Conservation (phyloP, 2,329 filamentous ascomycete genomes). For the Plenodomus biglobosus region DNA sequence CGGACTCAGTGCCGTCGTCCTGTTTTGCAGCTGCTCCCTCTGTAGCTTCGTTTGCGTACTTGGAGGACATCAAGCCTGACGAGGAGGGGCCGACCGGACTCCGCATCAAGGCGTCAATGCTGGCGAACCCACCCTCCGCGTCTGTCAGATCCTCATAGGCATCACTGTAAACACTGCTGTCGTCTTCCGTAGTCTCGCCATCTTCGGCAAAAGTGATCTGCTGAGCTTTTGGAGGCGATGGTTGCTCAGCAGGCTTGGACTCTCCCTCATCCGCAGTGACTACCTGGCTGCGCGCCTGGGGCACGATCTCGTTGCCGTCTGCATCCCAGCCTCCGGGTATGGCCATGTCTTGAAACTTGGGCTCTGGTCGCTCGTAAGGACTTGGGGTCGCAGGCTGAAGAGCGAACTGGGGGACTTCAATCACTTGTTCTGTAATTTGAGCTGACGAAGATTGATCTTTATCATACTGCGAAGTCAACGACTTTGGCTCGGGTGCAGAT, state of each 20-base stretch:
- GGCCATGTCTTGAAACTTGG: conserved; percentile 27
- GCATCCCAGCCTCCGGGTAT: conserved; percentile 38
- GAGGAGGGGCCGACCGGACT: conserved; percentile 51
- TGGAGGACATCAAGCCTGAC: conserved; percentile 26
- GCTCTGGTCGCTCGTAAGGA: conserved; percentile 28
- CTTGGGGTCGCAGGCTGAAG: conserved; percentile 43
- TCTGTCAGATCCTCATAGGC: conserved; percentile 73
- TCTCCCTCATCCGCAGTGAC: not conserved
- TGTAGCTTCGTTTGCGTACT: conserved; percentile 23
- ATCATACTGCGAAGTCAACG: conserved; percentile 22
- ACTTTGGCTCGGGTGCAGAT: conserved; percentile 31
- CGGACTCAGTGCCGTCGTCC: conserved; percentile 8
- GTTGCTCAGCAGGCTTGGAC: not conserved
- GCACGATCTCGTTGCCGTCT: conserved; percentile 23
- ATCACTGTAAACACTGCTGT: conserved; percentile 69
- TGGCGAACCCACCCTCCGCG: conserved; percentile 68
- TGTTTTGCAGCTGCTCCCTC: conserved; percentile 17
- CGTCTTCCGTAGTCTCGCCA: conserved; percentile 32
- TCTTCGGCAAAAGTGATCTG: conserved; percentile 10
- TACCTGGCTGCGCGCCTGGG: not conserved
- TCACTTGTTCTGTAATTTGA: conserved; percentile 11
- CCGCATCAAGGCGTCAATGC: conserved; percentile 70
- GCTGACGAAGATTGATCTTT: conserved; percentile 7
- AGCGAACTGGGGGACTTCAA: conserved; percentile 38
- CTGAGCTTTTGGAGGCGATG: not conserved